Percentiles rank a stretch among this genome's conserved stretches.
Evolutionary conservation across 768 basidiomycete genomes (phyloP).

Genomic region (Mrakia frigida): DNA sequence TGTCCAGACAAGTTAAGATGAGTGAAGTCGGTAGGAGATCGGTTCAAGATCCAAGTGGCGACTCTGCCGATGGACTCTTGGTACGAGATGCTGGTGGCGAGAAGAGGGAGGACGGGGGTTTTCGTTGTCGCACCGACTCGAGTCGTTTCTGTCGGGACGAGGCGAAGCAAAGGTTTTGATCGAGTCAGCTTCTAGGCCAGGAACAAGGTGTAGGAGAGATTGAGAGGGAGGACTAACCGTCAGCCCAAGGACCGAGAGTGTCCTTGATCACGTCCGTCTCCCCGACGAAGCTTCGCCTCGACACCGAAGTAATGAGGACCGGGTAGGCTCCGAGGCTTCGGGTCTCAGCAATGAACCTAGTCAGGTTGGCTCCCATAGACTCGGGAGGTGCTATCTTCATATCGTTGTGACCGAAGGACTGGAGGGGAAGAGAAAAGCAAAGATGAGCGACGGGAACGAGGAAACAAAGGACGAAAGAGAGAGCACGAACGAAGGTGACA

Average conservation of each 20-base stretch:
- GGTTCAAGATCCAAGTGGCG: conserved; percentile 13
- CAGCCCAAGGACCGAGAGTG: background rate
- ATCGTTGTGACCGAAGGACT: conserved; percentile 18
- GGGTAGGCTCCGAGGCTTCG: background rate
- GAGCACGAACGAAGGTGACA: conserved; percentile 1
- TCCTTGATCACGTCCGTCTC: background rate
- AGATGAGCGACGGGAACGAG: background rate
- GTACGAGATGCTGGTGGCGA: conserved; percentile 17
- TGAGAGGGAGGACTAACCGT: background rate
- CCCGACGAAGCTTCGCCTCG: background rate
- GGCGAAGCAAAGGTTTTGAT: too few relatives aligned
- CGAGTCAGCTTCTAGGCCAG: background rate
- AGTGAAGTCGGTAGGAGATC: conserved; percentile 13
- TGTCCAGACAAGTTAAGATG: conserved; percentile 17
- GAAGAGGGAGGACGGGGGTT: conserved; percentile 11
- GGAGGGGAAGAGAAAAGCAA: too few relatives aligned
- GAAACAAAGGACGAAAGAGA: background rate
- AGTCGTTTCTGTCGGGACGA: background rate
- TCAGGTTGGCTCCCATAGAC: conserved; percentile 19
- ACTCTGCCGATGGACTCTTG: conserved; percentile 4
- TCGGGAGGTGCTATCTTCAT: conserved; percentile 12
- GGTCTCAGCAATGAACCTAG: background rate
- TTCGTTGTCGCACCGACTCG: background rate
- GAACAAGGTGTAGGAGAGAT: background rate
- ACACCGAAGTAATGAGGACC: background rate